Base-by-base conservation (phyloP, 192 early-diverging fungal species). In the Podila horticola region DNA sequence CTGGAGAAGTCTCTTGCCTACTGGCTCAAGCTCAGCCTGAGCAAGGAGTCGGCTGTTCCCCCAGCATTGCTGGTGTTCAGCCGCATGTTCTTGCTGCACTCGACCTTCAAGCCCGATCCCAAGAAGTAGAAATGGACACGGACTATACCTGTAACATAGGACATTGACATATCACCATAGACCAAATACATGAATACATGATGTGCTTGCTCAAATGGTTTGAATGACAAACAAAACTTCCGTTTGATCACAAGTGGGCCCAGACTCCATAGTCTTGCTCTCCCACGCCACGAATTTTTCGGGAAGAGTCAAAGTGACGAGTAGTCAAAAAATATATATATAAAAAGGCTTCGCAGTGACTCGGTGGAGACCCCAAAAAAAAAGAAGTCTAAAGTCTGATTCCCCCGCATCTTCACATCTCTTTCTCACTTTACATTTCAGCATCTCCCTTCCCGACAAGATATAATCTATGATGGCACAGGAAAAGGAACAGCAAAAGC, bases 21-120 rank as follows among this genome's bases (percentile, higher is more conserved):
- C 72, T 88, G 87, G 87, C 60, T 88, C 20, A 73, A 73, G 11
- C 49, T 85, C 8, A 81, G 64, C 55, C 31, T 82, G 70, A 79
- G 66, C 61, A 81, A 82, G 67, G 73, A 74, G 28, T n/a, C 67
- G 12, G 28, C 61, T 8, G 66, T 82, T 2, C 84, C 83, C 51
- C 75, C 83, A 26, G 85, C 84, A 20, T 55, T 88, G 38, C 45
- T 88, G 58, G 82, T 88, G 15, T 88, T 86, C 62, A 86, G 85
- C 60, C 79, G 87, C 22, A 86, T 88, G 84, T 88, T 86, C 55
- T 64, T 88, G 31, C 51, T 88, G 28, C 85, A 88, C 64, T 85
- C 86, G n/a, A 88, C 74, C 29, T 88, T 79, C 70, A 67, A 68
- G 61, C 72, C 76, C 24, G 76, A 79, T 52, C 15, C 24, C 20